Conservation (phyloP, 2,329 filamentous ascomycete genomes). For the Ascochyta koolunga region DNA sequence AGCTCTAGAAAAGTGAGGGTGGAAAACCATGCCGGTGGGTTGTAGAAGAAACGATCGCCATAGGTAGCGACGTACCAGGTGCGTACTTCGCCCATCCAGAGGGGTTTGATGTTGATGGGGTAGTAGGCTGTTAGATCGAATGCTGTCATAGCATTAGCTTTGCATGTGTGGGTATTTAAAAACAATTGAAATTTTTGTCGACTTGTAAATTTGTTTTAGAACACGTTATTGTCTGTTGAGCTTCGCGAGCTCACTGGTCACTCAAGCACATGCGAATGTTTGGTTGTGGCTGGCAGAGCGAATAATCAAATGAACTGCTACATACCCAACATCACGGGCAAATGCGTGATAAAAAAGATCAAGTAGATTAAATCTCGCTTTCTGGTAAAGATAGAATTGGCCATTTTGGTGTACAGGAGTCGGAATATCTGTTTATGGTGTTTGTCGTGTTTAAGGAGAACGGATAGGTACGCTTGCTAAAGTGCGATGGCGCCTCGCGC, state of each 20-base stretch:
- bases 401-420: slow-evolving; percentile 26
- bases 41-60: slow-evolving; percentile 67
- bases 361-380: slow-evolving; percentile 59
- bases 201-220: no score
- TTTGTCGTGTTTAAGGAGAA: slow-evolving; percentile 2
- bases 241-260: not conserved
- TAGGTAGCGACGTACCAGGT: slow-evolving; percentile 66
- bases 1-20: slow-evolving; percentile 64
- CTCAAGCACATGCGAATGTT: not conserved
- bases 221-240: no score
- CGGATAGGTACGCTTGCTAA: not conserved
- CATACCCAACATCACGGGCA: slow-evolving; percentile 66
- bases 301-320: slow-evolving; percentile 5
- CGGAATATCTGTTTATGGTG: not conserved
- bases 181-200: no score
- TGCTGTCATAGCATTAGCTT: slow-evolving; percentile 48
- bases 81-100: slow-evolving; percentile 58
- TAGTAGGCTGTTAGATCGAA: slow-evolving; percentile 68
- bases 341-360: slow-evolving; percentile 66
- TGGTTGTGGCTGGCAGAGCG: not conserved
- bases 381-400: slow-evolving; percentile 41
- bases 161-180: not conserved
- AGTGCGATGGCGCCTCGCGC: not conserved
- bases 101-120: slow-evolving; percentile 57
- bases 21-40: slow-evolving; percentile 65